Conservation (phyloP, 495 filamentous ascomycete genomes). For the Clavariopsis aquatica region DNA sequence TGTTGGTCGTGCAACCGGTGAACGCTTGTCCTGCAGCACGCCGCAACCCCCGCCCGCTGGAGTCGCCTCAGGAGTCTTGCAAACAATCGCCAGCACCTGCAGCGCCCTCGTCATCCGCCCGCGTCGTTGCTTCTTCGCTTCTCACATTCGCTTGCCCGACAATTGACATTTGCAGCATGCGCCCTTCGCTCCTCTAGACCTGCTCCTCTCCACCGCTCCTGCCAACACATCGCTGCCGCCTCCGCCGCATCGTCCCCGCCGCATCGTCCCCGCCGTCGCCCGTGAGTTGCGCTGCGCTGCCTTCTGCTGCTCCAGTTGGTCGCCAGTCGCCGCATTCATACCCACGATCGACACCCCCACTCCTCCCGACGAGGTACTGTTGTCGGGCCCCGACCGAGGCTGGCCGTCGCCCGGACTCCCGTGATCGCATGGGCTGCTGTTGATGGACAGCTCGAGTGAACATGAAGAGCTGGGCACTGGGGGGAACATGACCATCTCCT, state of each 20-base stretch:
- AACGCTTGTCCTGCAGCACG: background rate
- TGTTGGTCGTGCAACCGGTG: background rate
- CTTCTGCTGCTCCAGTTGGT: background rate
- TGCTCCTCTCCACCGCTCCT: conserved; percentile 9
- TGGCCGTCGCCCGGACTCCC: background rate
- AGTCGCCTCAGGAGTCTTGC: conserved; percentile 25
- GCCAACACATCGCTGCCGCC: conserved; percentile 13
- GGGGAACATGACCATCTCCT: conserved; percentile 3
- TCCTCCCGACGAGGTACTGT: background rate
- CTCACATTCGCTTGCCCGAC: conserved; percentile 18
- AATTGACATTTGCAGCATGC: conserved; percentile 5
- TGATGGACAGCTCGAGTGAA: conserved; percentile 19
- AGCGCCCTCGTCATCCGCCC: background rate
- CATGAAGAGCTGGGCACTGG: conserved; percentile 9
- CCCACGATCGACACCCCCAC: background rate
- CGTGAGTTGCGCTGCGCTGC: conserved; percentile 1
- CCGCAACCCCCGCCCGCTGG: conserved; percentile 2
- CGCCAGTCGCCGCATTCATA: background rate
- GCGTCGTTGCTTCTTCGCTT: conserved; percentile 4
- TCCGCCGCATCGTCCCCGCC: conserved; percentile 15
- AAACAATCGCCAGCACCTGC: conserved; percentile 22
- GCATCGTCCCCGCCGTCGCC: conserved; percentile 21
- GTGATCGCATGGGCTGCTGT: conserved; percentile 15
- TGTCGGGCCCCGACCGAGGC: background rate
- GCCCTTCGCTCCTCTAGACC: background rate